phyloP scores from a whole-genome alignment of 2,329 filamentous ascomycete genomes.

The Huntiella savannae region DNA sequence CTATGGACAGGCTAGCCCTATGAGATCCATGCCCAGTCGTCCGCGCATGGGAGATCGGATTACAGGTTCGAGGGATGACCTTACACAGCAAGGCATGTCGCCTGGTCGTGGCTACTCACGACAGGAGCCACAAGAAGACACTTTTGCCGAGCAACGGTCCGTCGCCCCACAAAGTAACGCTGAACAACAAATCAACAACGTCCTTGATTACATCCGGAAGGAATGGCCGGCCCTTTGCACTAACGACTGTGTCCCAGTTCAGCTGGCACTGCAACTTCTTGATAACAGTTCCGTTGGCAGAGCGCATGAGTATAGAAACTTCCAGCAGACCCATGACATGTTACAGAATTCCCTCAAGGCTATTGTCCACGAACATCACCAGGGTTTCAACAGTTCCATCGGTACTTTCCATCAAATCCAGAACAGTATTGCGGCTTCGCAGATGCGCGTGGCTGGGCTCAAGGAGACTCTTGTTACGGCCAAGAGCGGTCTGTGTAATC shows the following conservation, averaged over 20 bases:
- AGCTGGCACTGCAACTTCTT: constrained; percentile 85
- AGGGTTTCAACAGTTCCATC: constrained; percentile 97
- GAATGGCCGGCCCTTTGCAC: constrained; percentile 89
- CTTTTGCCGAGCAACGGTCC: constrained; percentile 2
- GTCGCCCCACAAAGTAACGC: constrained; percentile 25
- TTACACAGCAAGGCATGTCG: constrained; percentile 5
- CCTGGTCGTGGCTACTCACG: neutral
- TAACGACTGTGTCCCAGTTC: constrained; percentile 76
- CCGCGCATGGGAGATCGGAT: constrained; percentile 14
- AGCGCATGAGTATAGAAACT: constrained; percentile 71
- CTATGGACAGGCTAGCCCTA: constrained; percentile 4
- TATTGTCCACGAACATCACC: constrained; percentile 96
- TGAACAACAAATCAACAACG: constrained; percentile 37
- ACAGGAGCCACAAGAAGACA: constrained; percentile 11
- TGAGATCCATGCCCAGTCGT: constrained; percentile 19
- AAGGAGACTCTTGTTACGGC: constrained; percentile 68
- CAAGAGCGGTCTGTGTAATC: constrained; percentile 63
- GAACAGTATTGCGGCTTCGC: constrained; percentile 72
- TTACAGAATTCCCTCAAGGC: constrained; percentile 84
- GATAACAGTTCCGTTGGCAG: constrained; percentile 85
- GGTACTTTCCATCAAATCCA: constrained; percentile 99
- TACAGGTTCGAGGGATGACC: constrained; percentile 2
- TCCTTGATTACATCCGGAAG: constrained; percentile 65
- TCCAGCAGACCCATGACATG: constrained; percentile 65
- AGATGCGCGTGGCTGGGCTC: constrained; percentile 63